Percentiles rank a stretch among this genome's conserved stretches.
Evolutionary conservation across 208 protist genomes (phyloP).

Genomic region (Acanthamoeba healyi): DNA sequence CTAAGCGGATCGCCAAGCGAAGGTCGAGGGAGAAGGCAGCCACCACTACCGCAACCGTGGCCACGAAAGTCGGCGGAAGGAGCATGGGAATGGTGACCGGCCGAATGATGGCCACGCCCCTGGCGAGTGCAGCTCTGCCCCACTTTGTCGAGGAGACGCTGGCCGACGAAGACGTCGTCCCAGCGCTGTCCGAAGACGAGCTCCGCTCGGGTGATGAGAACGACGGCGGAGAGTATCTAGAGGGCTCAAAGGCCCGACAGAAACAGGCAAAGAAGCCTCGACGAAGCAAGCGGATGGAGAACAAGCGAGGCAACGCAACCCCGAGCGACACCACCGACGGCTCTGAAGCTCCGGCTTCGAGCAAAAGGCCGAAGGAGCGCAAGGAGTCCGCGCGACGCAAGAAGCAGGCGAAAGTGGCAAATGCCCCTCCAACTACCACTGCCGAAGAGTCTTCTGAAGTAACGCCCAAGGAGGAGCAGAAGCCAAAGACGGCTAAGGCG

Average conservation of each 20-base stretch:
- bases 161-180: not conserved
- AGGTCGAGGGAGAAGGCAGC: conserved; percentile 16
- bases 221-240: conserved; percentile 27
- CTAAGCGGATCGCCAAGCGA: conserved; percentile 33
- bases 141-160: conserved; percentile 24
- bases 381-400: not conserved
- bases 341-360: conserved; percentile 5
- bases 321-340: not conserved
- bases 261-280: not conserved
- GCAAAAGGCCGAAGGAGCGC: not conserved
- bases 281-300: conserved; percentile 26
- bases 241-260: not conserved
- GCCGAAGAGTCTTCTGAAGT: not conserved
- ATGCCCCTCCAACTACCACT: not conserved
- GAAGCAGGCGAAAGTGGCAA: not conserved
- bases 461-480: not conserved
- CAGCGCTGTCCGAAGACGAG: conserved; percentile 31
- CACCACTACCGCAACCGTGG: not conserved
- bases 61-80: not conserved
- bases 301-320: conserved; percentile 22
- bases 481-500: not conserved
- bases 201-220: conserved; percentile 32
- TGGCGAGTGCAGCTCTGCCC: not conserved
- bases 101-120: not conserved
- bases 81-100: conserved; percentile 18